Evolutionary conservation across 805 yeast genomes (phyloP).

Genomic region (Sugiyamaella chiloensis): DNA sequence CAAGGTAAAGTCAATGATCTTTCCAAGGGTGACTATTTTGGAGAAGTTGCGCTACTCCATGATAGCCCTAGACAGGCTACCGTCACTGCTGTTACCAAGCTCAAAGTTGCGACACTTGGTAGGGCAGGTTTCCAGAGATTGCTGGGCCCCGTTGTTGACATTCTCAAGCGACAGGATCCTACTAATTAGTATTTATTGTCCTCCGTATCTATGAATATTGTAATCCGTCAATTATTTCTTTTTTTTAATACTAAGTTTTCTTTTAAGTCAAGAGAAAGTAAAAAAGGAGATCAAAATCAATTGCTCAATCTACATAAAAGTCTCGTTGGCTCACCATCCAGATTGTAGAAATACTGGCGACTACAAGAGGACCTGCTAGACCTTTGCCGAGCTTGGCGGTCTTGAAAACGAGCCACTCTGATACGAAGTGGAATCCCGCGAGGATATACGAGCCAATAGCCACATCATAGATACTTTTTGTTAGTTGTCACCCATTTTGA

Average conservation of each 20-base stretch:
- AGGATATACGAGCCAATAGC: constrained; percentile 76
- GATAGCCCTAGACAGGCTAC: constrained; percentile 95
- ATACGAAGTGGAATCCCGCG: constrained; percentile 78
- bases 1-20: constrained; percentile 54
- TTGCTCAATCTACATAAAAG: constrained; percentile 42
- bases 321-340: constrained; percentile 81
- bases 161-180: constrained; percentile 83
- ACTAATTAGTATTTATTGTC: constrained; percentile 28
- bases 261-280: too few relatives aligned
- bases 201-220: background rate
- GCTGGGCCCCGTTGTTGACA: constrained; percentile 91
- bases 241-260: background rate
- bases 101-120: constrained; percentile 88
- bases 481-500: background rate
- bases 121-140: constrained; percentile 91
- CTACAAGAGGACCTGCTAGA: constrained; percentile 82
- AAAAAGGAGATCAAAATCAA: background rate
- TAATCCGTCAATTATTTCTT: background rate
- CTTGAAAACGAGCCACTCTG: constrained; percentile 76
- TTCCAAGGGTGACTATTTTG: constrained; percentile 87
- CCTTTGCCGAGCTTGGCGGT: constrained; percentile 88
- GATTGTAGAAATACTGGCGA: constrained; percentile 62
- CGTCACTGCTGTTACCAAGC: constrained; percentile 67
- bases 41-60: constrained; percentile 89
- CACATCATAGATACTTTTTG: constrained; percentile 59